Conservation (phyloP, 106 monocot species). For the Allium sativum region DNA sequence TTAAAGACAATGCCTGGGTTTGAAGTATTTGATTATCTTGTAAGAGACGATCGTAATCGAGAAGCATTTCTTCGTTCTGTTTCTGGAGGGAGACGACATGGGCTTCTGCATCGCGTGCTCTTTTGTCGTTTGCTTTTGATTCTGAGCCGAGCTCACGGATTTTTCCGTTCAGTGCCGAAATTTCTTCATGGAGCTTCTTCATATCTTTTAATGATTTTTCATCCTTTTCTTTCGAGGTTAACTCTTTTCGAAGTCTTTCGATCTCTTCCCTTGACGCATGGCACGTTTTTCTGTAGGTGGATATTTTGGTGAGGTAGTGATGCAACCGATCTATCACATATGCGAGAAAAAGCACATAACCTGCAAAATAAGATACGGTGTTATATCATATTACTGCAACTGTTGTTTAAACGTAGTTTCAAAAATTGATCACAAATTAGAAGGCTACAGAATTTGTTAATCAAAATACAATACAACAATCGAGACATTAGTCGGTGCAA, state of each 20-base stretch:
- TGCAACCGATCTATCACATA: constrained; percentile 81
- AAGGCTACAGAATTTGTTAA: too few relatives aligned
- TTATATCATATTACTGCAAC: too few relatives aligned
- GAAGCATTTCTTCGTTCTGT: constrained; percentile 75
- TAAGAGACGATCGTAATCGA: constrained; percentile 76
- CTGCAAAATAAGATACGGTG: constrained; percentile 20
- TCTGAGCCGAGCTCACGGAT: constrained; percentile 35
- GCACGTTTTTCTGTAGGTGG: constrained; percentile 32
- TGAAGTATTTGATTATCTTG: constrained; percentile 92
- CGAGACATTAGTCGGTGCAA: too few relatives aligned
- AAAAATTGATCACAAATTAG: too few relatives aligned
- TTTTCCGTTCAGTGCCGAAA: constrained; percentile 32
- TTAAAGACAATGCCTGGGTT: constrained; percentile 37
- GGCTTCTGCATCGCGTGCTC: constrained; percentile 41
- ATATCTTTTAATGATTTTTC: constrained; percentile 32
- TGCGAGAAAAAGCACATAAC: constrained; percentile 79
- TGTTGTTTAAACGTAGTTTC: too few relatives aligned
- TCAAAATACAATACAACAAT: too few relatives aligned
- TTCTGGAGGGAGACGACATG: constrained; percentile 72
- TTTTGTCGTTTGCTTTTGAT: constrained; percentile 32
- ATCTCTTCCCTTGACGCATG: constrained; percentile 41
- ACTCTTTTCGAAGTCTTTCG: constrained; percentile 53
- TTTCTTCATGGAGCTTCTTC: constrained; percentile 37
- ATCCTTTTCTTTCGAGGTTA: constrained; percentile 32
- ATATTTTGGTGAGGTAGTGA: constrained; percentile 53